Evolutionary conservation across 768 basidiomycete genomes (phyloP).

Genomic region (Omphalotus guepiniiformis): DNA sequence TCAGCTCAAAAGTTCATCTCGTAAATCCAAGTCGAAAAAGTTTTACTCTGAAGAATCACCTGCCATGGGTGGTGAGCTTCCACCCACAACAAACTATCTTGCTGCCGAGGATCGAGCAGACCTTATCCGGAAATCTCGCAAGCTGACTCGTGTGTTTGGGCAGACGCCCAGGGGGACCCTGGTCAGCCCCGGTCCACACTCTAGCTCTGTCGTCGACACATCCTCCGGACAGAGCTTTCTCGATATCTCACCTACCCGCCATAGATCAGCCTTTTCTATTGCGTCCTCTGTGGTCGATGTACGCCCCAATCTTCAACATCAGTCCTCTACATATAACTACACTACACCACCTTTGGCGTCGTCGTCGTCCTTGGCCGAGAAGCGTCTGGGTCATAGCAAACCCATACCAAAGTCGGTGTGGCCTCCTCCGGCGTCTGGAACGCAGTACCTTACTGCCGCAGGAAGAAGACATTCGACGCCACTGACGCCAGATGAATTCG

Average conservation of each 20-base stretch:
- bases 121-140: constrained; percentile 67
- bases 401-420: constrained; percentile 20
- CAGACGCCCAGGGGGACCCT: constrained; percentile 49
- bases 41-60: constrained; percentile 2
- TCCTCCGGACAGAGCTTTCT: constrained; percentile 9
- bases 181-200: neutral
- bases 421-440: constrained; percentile 29
- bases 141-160: constrained; percentile 79
- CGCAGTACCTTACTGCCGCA: constrained; percentile 23
- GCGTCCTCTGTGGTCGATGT: constrained; percentile 14
- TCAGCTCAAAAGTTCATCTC: neutral
- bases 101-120: constrained; percentile 63
- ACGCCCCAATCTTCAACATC: too few species aligned
- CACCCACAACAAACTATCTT: constrained; percentile 68
- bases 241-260: constrained; percentile 13
- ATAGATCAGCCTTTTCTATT: constrained; percentile 15
- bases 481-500: constrained; percentile 42
- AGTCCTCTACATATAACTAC: constrained; percentile 11
- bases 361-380: constrained; percentile 21
- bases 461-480: constrained; percentile 55
- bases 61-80: constrained; percentile 22
- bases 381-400: constrained; percentile 8
- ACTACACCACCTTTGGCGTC: constrained; percentile 15
- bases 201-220: neutral
- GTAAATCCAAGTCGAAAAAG: neutral